Evolutionary conservation across 2,329 filamentous ascomycete genomes (phyloP), one percentile per base, ranked within the genome.

Genomic region (Hypomyces perniciosus): DNA sequence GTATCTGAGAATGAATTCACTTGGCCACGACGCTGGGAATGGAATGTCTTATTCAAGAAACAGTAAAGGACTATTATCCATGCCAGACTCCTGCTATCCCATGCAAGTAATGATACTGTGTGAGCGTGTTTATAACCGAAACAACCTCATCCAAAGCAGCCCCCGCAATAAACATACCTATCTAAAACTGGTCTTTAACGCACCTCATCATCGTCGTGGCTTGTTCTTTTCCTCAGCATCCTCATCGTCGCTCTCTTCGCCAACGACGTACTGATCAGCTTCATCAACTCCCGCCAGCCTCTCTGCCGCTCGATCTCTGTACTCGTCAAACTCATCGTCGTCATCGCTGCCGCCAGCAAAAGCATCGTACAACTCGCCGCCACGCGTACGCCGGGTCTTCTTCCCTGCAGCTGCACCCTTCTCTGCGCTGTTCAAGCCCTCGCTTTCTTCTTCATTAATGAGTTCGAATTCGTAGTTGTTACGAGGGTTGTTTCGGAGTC

Each of bases 401-500:
- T 68, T 64, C 28, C 61, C 62, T 7, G 74, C 68, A 52, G 68
- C 67, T 54, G 49, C 66, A 53, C 63, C 71, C 70, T 72, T 78
- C 65, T 73, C 73, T 46, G 65, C 71, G 52, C 69, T 64, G 48
- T 72, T 73, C 4, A 82, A 66, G 29, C 78, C 76, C 59, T 84
- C 75, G 12, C 78, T 75, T 59, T 95, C 90, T 20, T 90, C 86
- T 50, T 91, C 86, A 60, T 93, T 86, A 44, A 99, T 78, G 56
- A 96, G 85, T 70, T 96, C 91, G 59, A 99, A 99, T 60, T 96
- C 92, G 68, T 96, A 97, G 65, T 86, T 85, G 61, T 92, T 88
- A 45, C 88, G 82, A 4, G 84, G 78, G 66, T 82, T 83, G 68
- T 88, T 90, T 59, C 83, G 83, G 28, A 89, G 78, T 38, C 86